Evolutionary conservation across 1,284 basidiomycete genomes (phyloP).

Genomic region (Mycena citricolor): DNA sequence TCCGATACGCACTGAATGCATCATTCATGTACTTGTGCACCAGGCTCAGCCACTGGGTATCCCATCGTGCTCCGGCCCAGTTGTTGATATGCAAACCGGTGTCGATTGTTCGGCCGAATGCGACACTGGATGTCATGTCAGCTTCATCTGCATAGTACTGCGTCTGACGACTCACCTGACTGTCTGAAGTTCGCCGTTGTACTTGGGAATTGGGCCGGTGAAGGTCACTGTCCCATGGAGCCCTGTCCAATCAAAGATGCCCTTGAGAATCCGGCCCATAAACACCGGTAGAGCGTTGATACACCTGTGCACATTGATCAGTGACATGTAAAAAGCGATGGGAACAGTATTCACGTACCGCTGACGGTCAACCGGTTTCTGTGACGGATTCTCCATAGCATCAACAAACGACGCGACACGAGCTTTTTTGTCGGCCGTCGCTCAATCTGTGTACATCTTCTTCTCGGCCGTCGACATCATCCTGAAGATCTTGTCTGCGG

Average conservation of each 20-base stretch:
- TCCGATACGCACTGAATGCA: too few relatives aligned
- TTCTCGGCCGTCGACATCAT: conserved; percentile 12
- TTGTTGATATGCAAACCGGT: too few relatives aligned
- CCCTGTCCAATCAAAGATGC: conserved; percentile 4
- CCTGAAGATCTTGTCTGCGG: too few relatives aligned
- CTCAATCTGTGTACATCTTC: not conserved
- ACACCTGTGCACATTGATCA: too few relatives aligned
- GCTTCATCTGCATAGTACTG: too few relatives aligned
- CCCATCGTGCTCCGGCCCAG: too few relatives aligned
- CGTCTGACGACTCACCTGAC: conserved; percentile 5
- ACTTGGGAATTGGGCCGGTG: conserved; percentile 4
- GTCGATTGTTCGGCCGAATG: too few relatives aligned
- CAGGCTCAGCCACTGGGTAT: too few relatives aligned
- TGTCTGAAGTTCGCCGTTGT: conserved; percentile 6
- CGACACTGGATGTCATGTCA: too few relatives aligned
- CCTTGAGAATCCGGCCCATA: conserved; percentile 1
- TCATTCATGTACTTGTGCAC: too few relatives aligned
- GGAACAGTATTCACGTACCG: conserved; percentile 13
- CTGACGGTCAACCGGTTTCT: conserved; percentile 11
- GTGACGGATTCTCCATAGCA: conserved; percentile 10
- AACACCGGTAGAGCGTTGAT: conserved; percentile 1
- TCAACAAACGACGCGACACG: not conserved
- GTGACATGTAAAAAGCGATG: conserved; percentile 1
- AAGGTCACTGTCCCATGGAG: not conserved
- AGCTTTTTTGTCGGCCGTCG: too few relatives aligned